These are phyloP conservation scores for Neophaeococcomyces aloes DNA, from an alignment of 2,329 filamentous ascomycete species.

Conservation along the genomic window DNA sequence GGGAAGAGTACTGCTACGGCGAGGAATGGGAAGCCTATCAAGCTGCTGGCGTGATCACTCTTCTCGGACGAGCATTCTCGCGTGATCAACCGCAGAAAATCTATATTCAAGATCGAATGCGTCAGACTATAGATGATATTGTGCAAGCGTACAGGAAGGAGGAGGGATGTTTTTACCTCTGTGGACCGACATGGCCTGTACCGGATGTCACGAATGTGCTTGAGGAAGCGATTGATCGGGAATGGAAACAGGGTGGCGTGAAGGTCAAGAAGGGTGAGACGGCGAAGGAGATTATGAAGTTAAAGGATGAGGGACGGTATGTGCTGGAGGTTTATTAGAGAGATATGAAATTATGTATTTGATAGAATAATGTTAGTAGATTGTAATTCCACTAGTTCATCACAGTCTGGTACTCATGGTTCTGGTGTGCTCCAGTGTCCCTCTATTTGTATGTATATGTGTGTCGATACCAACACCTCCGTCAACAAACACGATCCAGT, in stretches of 20 bases:
- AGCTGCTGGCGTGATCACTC: constrained; percentile 86
- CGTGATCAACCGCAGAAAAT: constrained; percentile 97
- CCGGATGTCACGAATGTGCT: constrained; percentile 91
- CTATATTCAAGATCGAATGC: constrained; percentile 98
- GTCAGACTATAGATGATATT: constrained; percentile 73
- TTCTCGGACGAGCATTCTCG: constrained; percentile 87
- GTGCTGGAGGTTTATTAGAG: constrained; percentile 92
- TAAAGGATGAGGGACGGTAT: constrained; percentile 92
- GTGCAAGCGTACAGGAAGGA: constrained; percentile 76
- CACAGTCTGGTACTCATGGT: too few species aligned
- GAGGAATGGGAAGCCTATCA: constrained; percentile 99
- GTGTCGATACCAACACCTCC: too few species aligned
- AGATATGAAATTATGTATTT: neutral
- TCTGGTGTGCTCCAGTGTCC: too few species aligned
- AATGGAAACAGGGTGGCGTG: constrained; percentile 54
- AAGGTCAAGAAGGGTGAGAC: constrained; percentile 78
- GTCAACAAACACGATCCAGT: too few species aligned
- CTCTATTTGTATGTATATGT: too few species aligned
- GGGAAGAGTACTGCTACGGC: constrained; percentile 96
- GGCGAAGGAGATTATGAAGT: constrained; percentile 83
- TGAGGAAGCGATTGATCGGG: constrained; percentile 75
- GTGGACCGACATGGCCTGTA: constrained; percentile 95
- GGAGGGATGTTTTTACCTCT: constrained; percentile 91
- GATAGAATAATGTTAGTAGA: neutral
- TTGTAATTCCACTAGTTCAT: too few species aligned